Evolutionary conservation across 371 early-diverging fungal species (phyloP), one percentile per base, ranked within the genome.

Genomic region (Nematocida sp.): DNA sequence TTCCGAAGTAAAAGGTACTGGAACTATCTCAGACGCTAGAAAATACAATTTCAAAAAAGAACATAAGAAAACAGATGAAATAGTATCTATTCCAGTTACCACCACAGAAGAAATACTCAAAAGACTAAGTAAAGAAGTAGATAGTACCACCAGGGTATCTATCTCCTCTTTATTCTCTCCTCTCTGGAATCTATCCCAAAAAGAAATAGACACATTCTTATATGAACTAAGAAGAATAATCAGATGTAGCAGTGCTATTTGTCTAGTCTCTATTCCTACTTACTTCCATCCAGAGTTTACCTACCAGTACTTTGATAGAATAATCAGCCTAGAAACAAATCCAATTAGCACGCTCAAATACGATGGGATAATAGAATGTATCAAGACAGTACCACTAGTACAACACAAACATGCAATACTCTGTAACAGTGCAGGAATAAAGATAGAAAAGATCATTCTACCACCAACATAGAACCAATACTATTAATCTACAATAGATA

Each of bases 361-460:
- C 40, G 60, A 60, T 35, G 74, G 74, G 17, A 9, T 70, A 19
- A 37, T 70, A 29, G 19, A 57, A 5, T 47, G 47, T 19, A 17
- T 58, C 13, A 70, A 70, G 32, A 40, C 61, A 31, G 40, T 21
- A 32, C 19, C 11, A 2, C 11, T 25, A 7, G 23, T 25, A 17
- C 5, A 3, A 25, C 35, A 55, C 23, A 70, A 60, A 43, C 60
- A 70, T 45, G 74, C 43, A 15, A 29, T 70, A 7, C n/a, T 31
- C 15, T 70, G 60, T 38, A 25, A 37, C 1, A 70, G 74, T 51
- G 60, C 74, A 38, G 74, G 74, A 17, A 53, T 70, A 23, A 4
- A 19, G 11, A 60, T 70, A 51, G 74, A 70, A 34, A 70, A 70
- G 32, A 57, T 61, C 32, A 53, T 70, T 15, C 23, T 70, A 29